phyloP scores from a whole-genome alignment of 2,329 filamentous ascomycete genomes.

The Neonectria ditissima region DNA sequence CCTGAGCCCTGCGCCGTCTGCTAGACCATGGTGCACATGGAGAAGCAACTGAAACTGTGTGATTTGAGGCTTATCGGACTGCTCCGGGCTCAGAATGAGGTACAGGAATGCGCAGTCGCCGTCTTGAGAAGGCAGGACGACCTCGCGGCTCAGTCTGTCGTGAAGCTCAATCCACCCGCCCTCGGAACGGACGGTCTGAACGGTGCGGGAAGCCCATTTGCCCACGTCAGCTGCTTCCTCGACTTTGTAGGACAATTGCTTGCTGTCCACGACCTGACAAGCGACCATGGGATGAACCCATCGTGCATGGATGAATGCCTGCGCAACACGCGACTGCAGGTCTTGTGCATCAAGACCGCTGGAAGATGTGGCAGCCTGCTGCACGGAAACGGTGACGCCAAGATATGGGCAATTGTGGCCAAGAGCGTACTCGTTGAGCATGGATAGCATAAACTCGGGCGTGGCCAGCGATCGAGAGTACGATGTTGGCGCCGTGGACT shows the following conservation, averaged over 20 bases:
- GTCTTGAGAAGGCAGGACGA: conserved; percentile 4
- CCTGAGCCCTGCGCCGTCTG: conserved; percentile 11
- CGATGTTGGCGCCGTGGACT: conserved; percentile 4
- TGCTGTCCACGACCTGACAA: conserved; percentile 18
- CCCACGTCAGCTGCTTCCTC: conserved; percentile 2
- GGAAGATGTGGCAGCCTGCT: neutral
- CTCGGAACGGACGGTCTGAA: neutral
- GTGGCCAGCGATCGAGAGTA: conserved; percentile 18
- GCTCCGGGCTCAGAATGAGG: conserved; percentile 4
- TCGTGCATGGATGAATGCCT: conserved; percentile 11
- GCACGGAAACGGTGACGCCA: conserved; percentile 4
- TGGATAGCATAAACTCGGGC: conserved; percentile 23
- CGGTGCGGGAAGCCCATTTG: conserved; percentile 15
- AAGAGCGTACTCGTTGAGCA: conserved; percentile 21
- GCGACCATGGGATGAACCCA: conserved; percentile 14
- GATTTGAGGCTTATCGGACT: conserved; percentile 5
- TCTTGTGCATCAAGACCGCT: neutral
- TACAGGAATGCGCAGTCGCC: conserved; percentile 22
- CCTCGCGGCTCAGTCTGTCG: conserved; percentile 13
- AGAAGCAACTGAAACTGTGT: conserved; percentile 19
- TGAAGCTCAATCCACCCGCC: conserved; percentile 7
- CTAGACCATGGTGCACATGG: conserved; percentile 16
- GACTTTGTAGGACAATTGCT: conserved; percentile 10
- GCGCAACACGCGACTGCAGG: neutral
- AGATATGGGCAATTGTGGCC: conserved; percentile 23